phyloP scores from a whole-genome alignment of 139 green algal genomes.

The Picocystis salinarum region DNA sequence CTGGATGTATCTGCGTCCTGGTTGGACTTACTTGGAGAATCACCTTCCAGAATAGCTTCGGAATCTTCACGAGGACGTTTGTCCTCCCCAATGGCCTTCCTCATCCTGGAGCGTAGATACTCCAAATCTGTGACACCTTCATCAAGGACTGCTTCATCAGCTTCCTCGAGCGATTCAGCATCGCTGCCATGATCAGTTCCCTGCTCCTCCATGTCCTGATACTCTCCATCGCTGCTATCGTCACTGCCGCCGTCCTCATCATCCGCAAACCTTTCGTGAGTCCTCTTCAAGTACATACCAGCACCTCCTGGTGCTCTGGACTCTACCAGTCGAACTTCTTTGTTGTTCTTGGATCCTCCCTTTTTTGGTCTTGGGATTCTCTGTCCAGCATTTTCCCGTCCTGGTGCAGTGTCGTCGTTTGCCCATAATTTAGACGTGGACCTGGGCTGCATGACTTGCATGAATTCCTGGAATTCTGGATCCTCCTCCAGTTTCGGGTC shows the following conservation, averaged over 20 bases:
- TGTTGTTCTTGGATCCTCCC: slow-evolving; percentile 1
- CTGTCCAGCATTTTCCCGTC: slow-evolving; percentile 5
- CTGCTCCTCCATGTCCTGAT: slow-evolving; percentile 7
- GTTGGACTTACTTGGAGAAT: too few species aligned
- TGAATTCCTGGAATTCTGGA: slow-evolving; percentile 70
- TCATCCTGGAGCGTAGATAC: slow-evolving; percentile 58
- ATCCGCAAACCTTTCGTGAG: background rate
- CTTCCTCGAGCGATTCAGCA: slow-evolving; percentile 11
- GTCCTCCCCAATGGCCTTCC: slow-evolving; percentile 23
- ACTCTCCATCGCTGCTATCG: slow-evolving; percentile 10
- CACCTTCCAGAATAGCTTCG: too few species aligned
- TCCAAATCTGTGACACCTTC: slow-evolving; percentile 60
- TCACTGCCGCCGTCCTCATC: slow-evolving; percentile 2
- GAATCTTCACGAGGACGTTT: too few species aligned
- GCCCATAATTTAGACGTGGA: slow-evolving; percentile 52
- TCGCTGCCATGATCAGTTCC: background rate
- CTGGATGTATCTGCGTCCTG: too few species aligned
- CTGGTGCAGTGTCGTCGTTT: slow-evolving; percentile 50
- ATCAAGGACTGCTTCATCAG: slow-evolving; percentile 19
- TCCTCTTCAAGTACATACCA: slow-evolving; percentile 2
- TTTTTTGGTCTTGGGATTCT: slow-evolving; percentile 8
- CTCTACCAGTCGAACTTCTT: background rate
- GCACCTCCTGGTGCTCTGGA: background rate
- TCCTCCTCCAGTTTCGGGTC: slow-evolving; percentile 20
- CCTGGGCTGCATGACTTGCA: slow-evolving; percentile 70